Evolutionary conservation across 139 green algal genomes (phyloP), one percentile per base, ranked within the genome.

Genomic region (Closterium sp.): DNA sequence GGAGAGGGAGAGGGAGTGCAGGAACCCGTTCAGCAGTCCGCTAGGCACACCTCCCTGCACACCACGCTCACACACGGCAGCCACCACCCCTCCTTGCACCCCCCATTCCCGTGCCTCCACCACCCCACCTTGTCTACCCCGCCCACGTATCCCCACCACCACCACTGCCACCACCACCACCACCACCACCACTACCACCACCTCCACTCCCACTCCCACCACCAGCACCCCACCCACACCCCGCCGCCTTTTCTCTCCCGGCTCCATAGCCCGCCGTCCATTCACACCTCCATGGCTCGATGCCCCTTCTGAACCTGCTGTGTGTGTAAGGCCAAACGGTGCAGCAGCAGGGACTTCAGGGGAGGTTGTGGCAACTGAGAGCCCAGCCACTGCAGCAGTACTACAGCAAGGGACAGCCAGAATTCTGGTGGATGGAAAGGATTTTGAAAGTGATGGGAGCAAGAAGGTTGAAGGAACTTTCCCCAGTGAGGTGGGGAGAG

Each of bases 191-290:
- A 42, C 34, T 6, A 42, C 34, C 1, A 6, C 34, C 34, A 42
- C 34, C 1, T 4, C 34, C 34, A 42, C 34, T 3, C 2, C 96
- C 88, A 94, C 34, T 24, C 93, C 42, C 42, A 62, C 42, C 42
- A 62, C 42, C 42, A 62, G 42, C 38, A 50, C 38, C 0, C 38
- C 38, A 50, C 38, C 38, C 38, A 50, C 5, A 9, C 38, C 38
- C 38, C 38, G 38, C 38, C 38, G 38, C 38, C 38, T 50, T 0
- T 50, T 50, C 38, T 50, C 38, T 50, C 38, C 38, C 0, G 0
- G 0, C 0, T 50, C 38, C 38, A 0, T 50, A 50, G 0, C 38
- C 38, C 38, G 38, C 38, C 38, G 7, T 50, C 38, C 38, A 7
- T 50, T 50, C 38, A 50, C 38, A 50, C 38, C 38, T 50, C 38